Percentiles rank a stretch among this genome's conserved stretches.
phyloP scores from a whole-genome alignment of 1,139 yeast species.

The Geotrichum phurueaensis region DNA sequence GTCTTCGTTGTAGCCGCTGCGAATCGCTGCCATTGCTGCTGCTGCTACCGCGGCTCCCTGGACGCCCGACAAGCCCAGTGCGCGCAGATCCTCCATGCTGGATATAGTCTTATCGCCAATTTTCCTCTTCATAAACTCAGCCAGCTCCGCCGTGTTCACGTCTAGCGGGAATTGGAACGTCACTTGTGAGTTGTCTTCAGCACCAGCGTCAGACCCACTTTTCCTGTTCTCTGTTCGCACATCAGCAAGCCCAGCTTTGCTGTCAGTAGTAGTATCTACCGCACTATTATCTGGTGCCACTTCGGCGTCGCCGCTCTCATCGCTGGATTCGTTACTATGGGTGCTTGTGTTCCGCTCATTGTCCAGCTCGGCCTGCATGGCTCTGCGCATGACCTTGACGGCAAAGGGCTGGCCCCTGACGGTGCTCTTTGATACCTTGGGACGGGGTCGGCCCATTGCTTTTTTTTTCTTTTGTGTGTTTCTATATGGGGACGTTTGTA shows the following conservation, averaged over 20 bases:
- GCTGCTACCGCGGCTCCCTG: background rate
- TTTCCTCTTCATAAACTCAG: background rate
- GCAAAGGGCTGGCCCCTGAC: slow-evolving; percentile 10
- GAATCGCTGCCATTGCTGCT: background rate
- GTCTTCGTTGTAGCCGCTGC: background rate
- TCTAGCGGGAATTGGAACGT: slow-evolving; percentile 1
- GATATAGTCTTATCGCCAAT: background rate
- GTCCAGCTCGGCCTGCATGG: background rate
- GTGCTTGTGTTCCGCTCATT: background rate
- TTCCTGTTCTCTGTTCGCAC: background rate
- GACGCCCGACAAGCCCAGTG: background rate
- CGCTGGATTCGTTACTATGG: background rate
- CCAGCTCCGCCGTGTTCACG: background rate
- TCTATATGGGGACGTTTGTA: background rate
- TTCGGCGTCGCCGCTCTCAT: background rate
- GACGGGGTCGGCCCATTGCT: slow-evolving; percentile 10
- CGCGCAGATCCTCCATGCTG: background rate
- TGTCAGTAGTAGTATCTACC: background rate
- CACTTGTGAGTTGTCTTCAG: background rate
- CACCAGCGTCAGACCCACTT: background rate
- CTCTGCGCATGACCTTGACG: slow-evolving; percentile 4
- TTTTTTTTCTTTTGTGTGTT: background rate
- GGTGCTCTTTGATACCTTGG: slow-evolving; percentile 11
- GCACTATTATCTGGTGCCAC: background rate
- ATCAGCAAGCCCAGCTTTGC: background rate